Conservation (phyloP, 2,329 filamentous ascomycete genomes). For the Trichoderma sp. region DNA sequence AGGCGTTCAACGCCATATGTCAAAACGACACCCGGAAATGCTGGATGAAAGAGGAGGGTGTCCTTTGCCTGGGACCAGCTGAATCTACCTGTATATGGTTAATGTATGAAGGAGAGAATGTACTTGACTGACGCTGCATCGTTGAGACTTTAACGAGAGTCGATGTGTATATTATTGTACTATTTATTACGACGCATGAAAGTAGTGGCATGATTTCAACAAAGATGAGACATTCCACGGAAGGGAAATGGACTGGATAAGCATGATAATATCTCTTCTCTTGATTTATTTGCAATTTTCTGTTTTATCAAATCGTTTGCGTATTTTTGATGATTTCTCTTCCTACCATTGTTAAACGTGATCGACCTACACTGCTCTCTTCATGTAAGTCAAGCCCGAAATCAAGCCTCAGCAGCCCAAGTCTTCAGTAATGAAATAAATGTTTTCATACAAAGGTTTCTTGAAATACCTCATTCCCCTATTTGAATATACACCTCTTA, state of each 20-base stretch:
- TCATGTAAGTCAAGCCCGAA: not conserved
- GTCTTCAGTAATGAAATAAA: not conserved
- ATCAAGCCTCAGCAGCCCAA: not conserved
- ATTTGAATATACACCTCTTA: too few relatives aligned
- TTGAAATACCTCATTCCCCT: too few relatives aligned
- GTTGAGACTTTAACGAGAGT: not conserved
- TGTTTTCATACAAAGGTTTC: too few relatives aligned
- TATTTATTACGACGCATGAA: slow-evolving; percentile 7
- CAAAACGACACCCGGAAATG: not conserved
- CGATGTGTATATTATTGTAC: slow-evolving; percentile 18
- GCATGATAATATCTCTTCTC: not conserved
- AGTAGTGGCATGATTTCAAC: not conserved
- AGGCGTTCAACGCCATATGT: not conserved
- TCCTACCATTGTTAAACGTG: too few relatives aligned
- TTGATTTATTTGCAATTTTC: not conserved
- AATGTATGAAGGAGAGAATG: not conserved
- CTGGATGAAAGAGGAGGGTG: not conserved
- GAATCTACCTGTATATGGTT: not conserved
- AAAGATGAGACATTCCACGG: not conserved
- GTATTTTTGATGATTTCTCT: not conserved
- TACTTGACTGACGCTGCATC: not conserved
- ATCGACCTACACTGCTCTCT: not conserved
- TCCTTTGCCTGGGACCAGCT: not conserved
- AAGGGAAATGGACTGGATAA: not conserved
- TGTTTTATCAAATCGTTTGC: not conserved